These are phyloP conservation scores for Parasarocladium wereldwijsianum DNA, from an alignment of 2,329 filamentous ascomycete species.

Conservation along the genomic window DNA sequence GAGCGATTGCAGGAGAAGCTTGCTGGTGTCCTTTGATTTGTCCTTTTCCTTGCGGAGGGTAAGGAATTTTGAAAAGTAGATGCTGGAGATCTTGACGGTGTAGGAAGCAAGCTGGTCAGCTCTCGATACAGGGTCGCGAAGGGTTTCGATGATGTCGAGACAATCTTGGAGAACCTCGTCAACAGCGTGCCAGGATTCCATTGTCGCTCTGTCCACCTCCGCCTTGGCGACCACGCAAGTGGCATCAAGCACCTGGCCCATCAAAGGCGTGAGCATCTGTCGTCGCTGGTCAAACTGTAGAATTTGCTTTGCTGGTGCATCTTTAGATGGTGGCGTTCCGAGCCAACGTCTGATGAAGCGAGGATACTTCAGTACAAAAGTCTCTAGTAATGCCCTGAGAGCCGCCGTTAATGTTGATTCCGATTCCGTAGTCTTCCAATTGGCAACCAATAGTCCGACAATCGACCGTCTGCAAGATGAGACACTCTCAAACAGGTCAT, in stretches of 20 bases:
- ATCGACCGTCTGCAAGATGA: slow-evolving; percentile 39
- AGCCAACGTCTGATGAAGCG: slow-evolving; percentile 48
- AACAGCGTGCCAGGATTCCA: slow-evolving; percentile 35
- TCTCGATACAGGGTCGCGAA: slow-evolving; percentile 24
- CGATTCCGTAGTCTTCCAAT: slow-evolving; percentile 9
- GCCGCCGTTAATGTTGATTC: slow-evolving; percentile 6
- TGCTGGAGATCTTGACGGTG: slow-evolving; percentile 53
- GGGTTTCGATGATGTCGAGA: slow-evolving; percentile 34
- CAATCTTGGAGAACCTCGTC: slow-evolving; percentile 45
- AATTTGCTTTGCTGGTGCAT: slow-evolving; percentile 38
- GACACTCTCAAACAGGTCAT: slow-evolving; percentile 44
- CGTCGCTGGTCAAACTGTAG: slow-evolving; percentile 48
- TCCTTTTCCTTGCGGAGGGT: slow-evolving; percentile 29
- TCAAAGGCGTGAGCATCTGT: slow-evolving; percentile 33
- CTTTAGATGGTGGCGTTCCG: slow-evolving; percentile 37
- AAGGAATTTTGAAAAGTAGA: slow-evolving; percentile 52
- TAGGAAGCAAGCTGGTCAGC: slow-evolving; percentile 26
- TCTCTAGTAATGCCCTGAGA: slow-evolving; percentile 30
- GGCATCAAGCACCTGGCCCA: slow-evolving; percentile 45
- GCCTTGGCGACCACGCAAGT: slow-evolving; percentile 40
- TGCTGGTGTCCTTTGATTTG: slow-evolving; percentile 20
- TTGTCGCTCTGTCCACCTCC: slow-evolving; percentile 29
- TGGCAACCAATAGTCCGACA: slow-evolving; percentile 29
- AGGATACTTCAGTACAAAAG: slow-evolving; percentile 42
- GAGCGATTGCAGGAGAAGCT: slow-evolving; percentile 38